Percentiles rank a stretch among this genome's conserved stretches.
Conservation (phyloP, 345 rosid species). For the Microthlaspi erraticum region DNA sequence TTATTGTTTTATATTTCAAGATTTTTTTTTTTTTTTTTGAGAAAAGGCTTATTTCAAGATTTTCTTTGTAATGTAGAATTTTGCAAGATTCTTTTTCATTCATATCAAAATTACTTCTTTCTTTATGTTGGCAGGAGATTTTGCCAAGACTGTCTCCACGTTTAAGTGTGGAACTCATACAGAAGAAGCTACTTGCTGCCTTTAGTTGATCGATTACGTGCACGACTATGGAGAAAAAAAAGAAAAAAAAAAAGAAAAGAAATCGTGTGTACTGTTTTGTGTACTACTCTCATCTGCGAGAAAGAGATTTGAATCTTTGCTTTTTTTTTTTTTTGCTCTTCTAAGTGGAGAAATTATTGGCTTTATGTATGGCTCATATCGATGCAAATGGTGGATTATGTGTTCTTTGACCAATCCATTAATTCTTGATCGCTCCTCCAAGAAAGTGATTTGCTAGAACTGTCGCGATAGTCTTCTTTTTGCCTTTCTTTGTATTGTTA, state of each 20-base stretch:
- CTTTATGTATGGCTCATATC: slow-evolving; percentile 22
- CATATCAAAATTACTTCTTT: not conserved
- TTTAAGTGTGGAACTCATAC: slow-evolving; percentile 67
- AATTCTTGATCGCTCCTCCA: no score
- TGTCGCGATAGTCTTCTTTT: slow-evolving; percentile 28
- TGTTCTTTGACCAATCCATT: slow-evolving; percentile 51
- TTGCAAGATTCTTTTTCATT: slow-evolving; percentile 16
- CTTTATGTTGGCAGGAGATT: slow-evolving; percentile 38
- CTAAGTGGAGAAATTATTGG: slow-evolving; percentile 26
- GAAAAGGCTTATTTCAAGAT: not conserved
- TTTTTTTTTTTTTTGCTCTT: slow-evolving; percentile 17
- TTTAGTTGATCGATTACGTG: slow-evolving; percentile 50
- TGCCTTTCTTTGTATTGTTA: slow-evolving; percentile 26
- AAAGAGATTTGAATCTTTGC: slow-evolving; percentile 25
- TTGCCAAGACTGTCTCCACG: slow-evolving; percentile 77
- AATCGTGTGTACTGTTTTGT: slow-evolving; percentile 10
- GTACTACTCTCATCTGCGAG: slow-evolving; percentile 20
- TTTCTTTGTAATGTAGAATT: not conserved
- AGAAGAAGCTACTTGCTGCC: slow-evolving; percentile 77
- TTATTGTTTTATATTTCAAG: no score
- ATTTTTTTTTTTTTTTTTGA: no score
- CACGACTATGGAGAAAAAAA: not conserved
- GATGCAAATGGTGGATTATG: slow-evolving; percentile 30
- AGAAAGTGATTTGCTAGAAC: slow-evolving; percentile 24
- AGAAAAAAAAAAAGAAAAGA: slow-evolving; percentile 4